phyloP scores from a whole-genome alignment of 2,329 filamentous ascomycete genomes.

The Sporothrix sp. region DNA sequence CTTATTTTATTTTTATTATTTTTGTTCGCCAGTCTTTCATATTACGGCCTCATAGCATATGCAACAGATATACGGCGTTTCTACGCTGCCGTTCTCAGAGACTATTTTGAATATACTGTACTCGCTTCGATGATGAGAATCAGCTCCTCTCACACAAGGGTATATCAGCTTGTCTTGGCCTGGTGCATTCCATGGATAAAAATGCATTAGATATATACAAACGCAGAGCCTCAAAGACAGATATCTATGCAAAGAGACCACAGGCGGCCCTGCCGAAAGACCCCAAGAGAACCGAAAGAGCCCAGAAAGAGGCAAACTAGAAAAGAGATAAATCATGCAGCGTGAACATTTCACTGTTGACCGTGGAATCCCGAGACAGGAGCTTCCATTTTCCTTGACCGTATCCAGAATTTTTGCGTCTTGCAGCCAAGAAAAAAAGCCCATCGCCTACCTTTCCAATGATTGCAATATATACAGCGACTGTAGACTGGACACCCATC shows the following conservation, averaged over 20 bases:
- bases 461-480: too few relatives aligned
- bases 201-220: neutral
- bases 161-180: neutral
- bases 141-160: neutral
- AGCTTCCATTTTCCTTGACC: neutral
- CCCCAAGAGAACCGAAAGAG: constrained; percentile 1
- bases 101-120: too few relatives aligned
- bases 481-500: too few relatives aligned
- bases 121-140: too few relatives aligned
- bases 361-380: neutral
- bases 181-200: too few relatives aligned
- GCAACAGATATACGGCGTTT: too few relatives aligned
- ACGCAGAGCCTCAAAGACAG: neutral
- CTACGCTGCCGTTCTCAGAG: too few relatives aligned
- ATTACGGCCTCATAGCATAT: too few relatives aligned
- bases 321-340: neutral
- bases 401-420: neutral
- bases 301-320: neutral
- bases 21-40: too few relatives aligned
- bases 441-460: too few relatives aligned
- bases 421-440: too few relatives aligned
- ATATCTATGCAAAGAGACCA: constrained; percentile 17
- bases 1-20: too few relatives aligned
- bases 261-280: constrained; percentile 12
- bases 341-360: neutral